Evolutionary conservation across 2,329 filamentous ascomycete genomes (phyloP).

Genomic region (Colletotrichum theobromicola): DNA sequence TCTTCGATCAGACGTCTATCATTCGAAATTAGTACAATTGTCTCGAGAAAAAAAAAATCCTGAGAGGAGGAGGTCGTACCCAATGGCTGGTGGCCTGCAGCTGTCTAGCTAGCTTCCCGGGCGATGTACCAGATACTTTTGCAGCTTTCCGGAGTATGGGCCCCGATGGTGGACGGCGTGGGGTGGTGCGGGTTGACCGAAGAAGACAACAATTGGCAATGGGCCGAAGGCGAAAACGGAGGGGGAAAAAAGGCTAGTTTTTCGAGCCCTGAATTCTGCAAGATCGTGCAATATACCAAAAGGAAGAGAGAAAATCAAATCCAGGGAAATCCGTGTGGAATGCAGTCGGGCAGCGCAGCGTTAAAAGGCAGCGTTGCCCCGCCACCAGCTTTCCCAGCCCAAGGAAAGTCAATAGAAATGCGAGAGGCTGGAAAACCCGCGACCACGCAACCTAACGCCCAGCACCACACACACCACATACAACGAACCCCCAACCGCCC

Average conservation of each 20-base stretch:
- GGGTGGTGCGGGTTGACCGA: neutral
- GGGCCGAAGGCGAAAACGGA: no score
- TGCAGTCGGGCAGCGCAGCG: slow-evolving; percentile 14
- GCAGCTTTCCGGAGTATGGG: neutral
- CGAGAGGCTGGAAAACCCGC: slow-evolving; percentile 34
- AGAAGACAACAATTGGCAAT: neutral
- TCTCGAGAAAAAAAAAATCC: neutral
- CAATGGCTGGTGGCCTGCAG: neutral
- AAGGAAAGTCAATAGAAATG: slow-evolving; percentile 38
- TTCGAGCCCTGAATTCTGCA: neutral
- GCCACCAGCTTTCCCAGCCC: slow-evolving; percentile 43
- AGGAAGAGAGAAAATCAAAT: neutral
- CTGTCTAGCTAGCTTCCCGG: neutral
- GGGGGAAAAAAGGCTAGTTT: neutral
- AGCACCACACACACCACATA: neutral
- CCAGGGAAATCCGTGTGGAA: neutral
- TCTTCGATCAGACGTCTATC: neutral
- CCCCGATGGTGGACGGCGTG: neutral
- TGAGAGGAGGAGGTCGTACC: neutral
- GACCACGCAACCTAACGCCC: neutral
- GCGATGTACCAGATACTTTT: neutral
- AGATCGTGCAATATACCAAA: neutral
- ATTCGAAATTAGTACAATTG: neutral
- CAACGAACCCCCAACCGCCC: slow-evolving; percentile 14
- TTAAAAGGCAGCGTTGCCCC: slow-evolving; percentile 52